Base-by-base conservation (phyloP, 2,329 filamentous ascomycete genomes). In the Scedosporium dehoogii region DNA sequence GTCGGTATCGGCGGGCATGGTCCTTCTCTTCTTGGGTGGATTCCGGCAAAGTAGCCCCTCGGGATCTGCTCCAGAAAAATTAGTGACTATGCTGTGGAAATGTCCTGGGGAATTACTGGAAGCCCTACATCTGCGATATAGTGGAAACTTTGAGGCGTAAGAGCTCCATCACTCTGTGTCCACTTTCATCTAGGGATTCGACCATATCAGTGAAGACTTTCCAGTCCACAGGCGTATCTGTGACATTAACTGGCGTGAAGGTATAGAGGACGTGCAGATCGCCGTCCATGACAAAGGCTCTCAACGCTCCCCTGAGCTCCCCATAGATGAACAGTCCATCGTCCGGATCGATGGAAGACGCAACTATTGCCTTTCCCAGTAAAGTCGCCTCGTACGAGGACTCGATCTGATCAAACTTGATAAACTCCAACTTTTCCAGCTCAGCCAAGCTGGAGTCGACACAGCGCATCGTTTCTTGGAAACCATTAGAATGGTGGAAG, bases 261-360 rank as follows among this genome's bases (percentile, higher is more conserved):
- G 85, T 85, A 70, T 92, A 92, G 57, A 91, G 80, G 12, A 90
- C 81, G 68, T 92, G 89, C 85, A 92, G 87, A 65, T 92, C 89
- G 3, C 88, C 86, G 69, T 92, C 88, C 83, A 92, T 86, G 12
- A 91, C 89, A 68, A 92, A 92, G 1, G 86, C 87, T 64, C 82
- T 78, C 2, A 92, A 77, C 0, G 89, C 87, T 66, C 81, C 81
- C 63, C 80, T 79, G 58, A 92, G 77, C 71, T 92, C 89, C 56
- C 83, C 78, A 67, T 91, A 78, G 18, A 92, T 80, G 67, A 91
- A 92, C 1, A 90, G 73, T 0, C 89, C 89, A 67, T 92, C 89
- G 63, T 90, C 87, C 0, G 88, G 89, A 59, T 88, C 84, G 42
- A 92, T 81, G 1, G 86, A 85, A 3, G 89, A 90, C 9, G 85